These are phyloP conservation scores for Penicillium waksmanii DNA, from an alignment of 495 filamentous ascomycete species.

Conservation along the genomic window DNA sequence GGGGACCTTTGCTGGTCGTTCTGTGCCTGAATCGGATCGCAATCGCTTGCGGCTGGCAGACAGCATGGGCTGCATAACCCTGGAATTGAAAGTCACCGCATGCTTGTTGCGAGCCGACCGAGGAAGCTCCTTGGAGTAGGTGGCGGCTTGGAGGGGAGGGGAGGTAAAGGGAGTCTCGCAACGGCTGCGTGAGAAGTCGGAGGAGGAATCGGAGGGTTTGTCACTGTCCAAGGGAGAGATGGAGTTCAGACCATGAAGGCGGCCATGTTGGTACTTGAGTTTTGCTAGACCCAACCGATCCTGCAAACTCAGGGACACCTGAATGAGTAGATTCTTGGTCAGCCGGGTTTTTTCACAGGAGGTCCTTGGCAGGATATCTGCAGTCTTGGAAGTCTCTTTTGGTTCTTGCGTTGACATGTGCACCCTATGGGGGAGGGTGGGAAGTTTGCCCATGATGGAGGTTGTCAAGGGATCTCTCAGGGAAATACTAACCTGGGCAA, in stretches of 20 bases:
- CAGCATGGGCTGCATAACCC: constrained; percentile 51
- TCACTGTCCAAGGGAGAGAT: constrained; percentile 52
- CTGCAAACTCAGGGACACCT: constrained; percentile 92
- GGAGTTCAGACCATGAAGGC: constrained; percentile 48
- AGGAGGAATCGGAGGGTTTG: constrained; percentile 76
- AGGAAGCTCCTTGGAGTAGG: constrained; percentile 51
- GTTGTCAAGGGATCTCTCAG: neutral
- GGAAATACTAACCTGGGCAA: constrained; percentile 72
- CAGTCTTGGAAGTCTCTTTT: constrained; percentile 1
- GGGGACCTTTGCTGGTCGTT: constrained; percentile 57
- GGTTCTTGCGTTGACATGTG: constrained; percentile 7
- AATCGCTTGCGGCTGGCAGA: constrained; percentile 65
- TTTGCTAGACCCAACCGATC: constrained; percentile 92
- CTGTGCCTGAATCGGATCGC: constrained; percentile 66
- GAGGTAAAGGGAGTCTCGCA: constrained; percentile 53
- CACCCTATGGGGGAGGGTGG: neutral
- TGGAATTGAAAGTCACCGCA: constrained; percentile 52
- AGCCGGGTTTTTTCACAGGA: constrained; percentile 4
- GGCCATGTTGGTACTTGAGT: constrained; percentile 92
- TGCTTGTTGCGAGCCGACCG: constrained; percentile 50
- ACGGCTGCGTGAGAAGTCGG: constrained; percentile 56
- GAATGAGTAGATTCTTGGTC: constrained; percentile 11
- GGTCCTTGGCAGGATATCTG: constrained; percentile 1
- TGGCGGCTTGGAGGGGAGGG: constrained; percentile 40
- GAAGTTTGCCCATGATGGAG: neutral